phyloP scores from a whole-genome alignment of 176 grass and related monocot genomes.

The Musa acuminata region DNA sequence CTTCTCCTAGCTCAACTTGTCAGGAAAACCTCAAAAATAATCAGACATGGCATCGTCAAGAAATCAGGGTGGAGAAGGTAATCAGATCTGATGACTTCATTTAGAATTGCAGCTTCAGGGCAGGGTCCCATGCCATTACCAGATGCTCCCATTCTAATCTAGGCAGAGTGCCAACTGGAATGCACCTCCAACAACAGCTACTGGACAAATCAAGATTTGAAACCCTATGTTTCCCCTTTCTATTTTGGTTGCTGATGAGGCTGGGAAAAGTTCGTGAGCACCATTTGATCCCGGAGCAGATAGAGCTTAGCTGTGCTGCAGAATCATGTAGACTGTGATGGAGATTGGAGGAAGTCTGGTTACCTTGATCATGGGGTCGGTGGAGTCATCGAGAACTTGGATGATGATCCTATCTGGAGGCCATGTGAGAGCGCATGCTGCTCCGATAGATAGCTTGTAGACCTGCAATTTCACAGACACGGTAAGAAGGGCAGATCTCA shows the following conservation, averaged over 20 bases:
- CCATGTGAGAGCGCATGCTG: slow-evolving; percentile 20
- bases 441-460: slow-evolving; percentile 17
- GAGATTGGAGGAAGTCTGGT: neutral
- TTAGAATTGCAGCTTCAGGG: too few species aligned
- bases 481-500: too few species aligned
- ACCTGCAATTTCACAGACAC: neutral
- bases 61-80: too few species aligned
- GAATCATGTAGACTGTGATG: neutral
- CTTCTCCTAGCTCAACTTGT: too few species aligned
- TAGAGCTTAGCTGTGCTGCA: neutral
- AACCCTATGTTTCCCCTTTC: neutral
- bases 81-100: too few species aligned
- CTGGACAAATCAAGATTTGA: neutral
- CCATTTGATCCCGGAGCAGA: neutral
- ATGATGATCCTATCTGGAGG: slow-evolving; percentile 21
- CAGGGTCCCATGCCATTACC: too few species aligned
- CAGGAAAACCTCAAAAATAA: too few species aligned
- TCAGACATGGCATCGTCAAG: too few species aligned
- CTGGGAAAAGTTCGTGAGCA: neutral
- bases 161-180: neutral
- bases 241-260: neutral
- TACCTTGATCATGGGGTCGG: slow-evolving; percentile 16
- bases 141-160: too few species aligned
- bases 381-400: slow-evolving; percentile 20
- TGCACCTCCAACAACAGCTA: neutral